Base-by-base conservation (phyloP, 1,284 basidiomycete species). In the Moesziomyces sp. region DNA sequence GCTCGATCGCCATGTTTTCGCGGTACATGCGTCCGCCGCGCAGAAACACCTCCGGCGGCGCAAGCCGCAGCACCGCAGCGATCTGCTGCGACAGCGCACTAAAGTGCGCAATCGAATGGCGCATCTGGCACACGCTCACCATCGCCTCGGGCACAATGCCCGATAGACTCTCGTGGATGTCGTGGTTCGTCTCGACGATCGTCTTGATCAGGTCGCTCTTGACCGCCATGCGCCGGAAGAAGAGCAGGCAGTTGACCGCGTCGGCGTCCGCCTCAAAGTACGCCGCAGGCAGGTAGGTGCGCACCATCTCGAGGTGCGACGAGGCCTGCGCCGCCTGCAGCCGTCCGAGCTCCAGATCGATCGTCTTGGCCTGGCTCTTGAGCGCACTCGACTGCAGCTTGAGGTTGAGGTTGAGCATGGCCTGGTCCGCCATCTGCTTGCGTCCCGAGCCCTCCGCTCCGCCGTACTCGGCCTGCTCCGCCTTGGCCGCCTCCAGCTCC, bases 1-100 rank as follows among this genome's bases (percentile, higher is more conserved):
- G 92, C 86, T 99, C 96, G 83, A 97, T 89, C 0, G 89, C 88
- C 42, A 97, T 88, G 30, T 76, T 68, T 70, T 99, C 96, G 9
- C 89, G 88, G 74, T 90, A 93, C 28, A 97, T 88, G 30, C 92
- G 89, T 1, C 94, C 96, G 54, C 92, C 75, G 3, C 69, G 66
- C 7, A 83, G 46, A 59, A 83, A 84, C 14, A 77, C 65, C 42
- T 74, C 74, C 14, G 70, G 66, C 1, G 79, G 65, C 16, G 78
- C 80, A 0, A 76, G 65, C 11, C 63, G 56, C n/a, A 84, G 54
- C 43, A 82, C 76, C 7, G 81, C 82, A 5, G 72, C 72, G 24
- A 82, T 80, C 52, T 81, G 81, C 18, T 74, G 52, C n/a, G 78
- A 77, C 7, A 80, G 58, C 5, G 80, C 83, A 7, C 61, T 52